Percentiles rank a stretch among this genome's conserved stretches.
phyloP scores from a whole-genome alignment of 495 filamentous ascomycete species.

The Chaetomium tenue region DNA sequence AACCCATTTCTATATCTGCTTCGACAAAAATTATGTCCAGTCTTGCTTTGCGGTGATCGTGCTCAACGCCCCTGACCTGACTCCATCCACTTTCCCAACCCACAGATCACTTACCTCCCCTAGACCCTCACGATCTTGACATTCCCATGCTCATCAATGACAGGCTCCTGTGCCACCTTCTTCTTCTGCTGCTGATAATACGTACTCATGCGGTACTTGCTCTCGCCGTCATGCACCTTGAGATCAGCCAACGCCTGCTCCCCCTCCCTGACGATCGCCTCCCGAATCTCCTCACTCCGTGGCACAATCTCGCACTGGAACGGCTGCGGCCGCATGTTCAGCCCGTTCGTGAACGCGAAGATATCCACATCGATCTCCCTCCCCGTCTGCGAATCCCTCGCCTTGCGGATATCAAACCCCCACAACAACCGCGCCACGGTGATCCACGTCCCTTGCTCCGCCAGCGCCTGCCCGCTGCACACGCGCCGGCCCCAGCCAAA shows the following conservation, averaged over 20 bases:
- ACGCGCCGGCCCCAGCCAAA: conserved; percentile 62
- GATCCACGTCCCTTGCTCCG: conserved; percentile 58
- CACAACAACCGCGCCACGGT: conserved; percentile 55
- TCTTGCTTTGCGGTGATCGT: too few relatives aligned
- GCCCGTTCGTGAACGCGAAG: conserved; percentile 53
- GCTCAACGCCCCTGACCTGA: too few relatives aligned
- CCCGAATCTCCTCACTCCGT: conserved; percentile 49
- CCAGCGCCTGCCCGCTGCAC: conserved; percentile 58
- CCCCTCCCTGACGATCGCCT: conserved; percentile 56
- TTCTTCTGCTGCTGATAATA: conserved; percentile 46
- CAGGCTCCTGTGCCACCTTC: conserved; percentile 33
- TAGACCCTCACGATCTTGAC: conserved; percentile 33
- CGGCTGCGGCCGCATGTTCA: conserved; percentile 56
- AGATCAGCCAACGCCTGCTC: conserved; percentile 52
- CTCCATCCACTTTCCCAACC: too few relatives aligned
- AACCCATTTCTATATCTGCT: too few relatives aligned
- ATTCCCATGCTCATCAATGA: conserved; percentile 35
- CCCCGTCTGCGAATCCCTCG: conserved; percentile 45
- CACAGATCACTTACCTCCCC: background rate
- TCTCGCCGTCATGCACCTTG: conserved; percentile 58
- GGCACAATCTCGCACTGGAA: conserved; percentile 52
- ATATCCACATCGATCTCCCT: conserved; percentile 55
- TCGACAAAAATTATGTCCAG: too few relatives aligned
- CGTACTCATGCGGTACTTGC: conserved; percentile 56
- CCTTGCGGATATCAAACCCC: conserved; percentile 55